Conservation (phyloP, 2,329 filamentous ascomycete species). For the Alternaria hordeiaustralica region DNA sequence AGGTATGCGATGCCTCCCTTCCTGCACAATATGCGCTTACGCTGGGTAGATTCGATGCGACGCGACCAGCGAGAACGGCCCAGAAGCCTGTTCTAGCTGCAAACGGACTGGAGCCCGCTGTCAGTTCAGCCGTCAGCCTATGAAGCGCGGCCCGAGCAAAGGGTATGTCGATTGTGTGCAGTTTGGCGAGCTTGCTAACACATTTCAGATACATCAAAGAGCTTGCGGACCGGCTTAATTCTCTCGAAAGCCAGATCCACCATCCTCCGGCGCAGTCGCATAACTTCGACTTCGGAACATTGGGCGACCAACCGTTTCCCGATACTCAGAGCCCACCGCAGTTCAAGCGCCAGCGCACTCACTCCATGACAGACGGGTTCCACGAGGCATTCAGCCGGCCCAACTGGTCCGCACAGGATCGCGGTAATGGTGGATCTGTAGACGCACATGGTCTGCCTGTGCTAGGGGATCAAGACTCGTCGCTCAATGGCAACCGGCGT, state of each 20-base stretch:
- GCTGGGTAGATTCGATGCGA: constrained; percentile 48
- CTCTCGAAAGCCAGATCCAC: constrained; percentile 48
- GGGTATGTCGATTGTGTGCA: constrained; percentile 30
- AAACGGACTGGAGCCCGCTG: constrained; percentile 50
- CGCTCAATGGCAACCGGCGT: constrained; percentile 43
- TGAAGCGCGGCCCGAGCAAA: constrained; percentile 53
- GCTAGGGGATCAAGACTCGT: constrained; percentile 38
- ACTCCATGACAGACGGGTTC: constrained; percentile 48
- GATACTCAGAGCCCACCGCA: constrained; percentile 42
- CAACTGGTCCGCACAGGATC: constrained; percentile 45
- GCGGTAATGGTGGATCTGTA: constrained; percentile 37
- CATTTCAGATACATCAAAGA: constrained; percentile 49
- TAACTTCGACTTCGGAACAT: constrained; percentile 38
- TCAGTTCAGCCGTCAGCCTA: constrained; percentile 50
- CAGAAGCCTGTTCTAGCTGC: constrained; percentile 50
- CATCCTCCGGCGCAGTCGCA: constrained; percentile 33
- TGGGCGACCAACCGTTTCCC: constrained; percentile 39
- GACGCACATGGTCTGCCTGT: constrained; percentile 24
- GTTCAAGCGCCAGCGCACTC: constrained; percentile 46
- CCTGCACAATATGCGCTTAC: constrained; percentile 19
- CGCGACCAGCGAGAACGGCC: constrained; percentile 49
- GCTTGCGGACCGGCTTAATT: constrained; percentile 47
- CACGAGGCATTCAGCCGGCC: constrained; percentile 40
- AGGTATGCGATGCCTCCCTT: constrained; percentile 34
- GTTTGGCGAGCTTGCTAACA: constrained; percentile 13